Evolutionary conservation across 1,284 basidiomycete species (phyloP), one percentile per base, ranked within the genome.

Genomic region (Ustilago crameri): DNA sequence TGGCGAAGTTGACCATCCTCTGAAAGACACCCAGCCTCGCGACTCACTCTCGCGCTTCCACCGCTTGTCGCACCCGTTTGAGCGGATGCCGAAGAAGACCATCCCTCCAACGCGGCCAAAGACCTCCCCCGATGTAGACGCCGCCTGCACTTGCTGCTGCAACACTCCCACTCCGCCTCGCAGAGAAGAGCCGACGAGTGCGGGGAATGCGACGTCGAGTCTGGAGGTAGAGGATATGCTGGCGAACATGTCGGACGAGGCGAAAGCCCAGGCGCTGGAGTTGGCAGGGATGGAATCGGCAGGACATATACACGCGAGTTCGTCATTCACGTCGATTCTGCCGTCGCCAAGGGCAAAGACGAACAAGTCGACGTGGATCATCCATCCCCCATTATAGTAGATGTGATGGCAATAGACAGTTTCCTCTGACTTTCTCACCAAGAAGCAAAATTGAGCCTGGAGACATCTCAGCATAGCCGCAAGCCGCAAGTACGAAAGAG

Each of bases 191-290:
- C n/a, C 24, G 23, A 30, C 12, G 30, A 30, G 30, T 30, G 12
- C 12, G 30, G 30, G 30, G 30, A 30, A 30, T 5, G 30, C 30
- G 26, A 20, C 47, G 0, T 47, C 47, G 22, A 46, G 42, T 10
- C 5, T 58, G 3, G 59, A 68, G 37, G 51, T 58, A 2, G 65
- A 59, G 9, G 59, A 53, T 15, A 50, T 68, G 42, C 40, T 68
- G 1, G 59, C 59, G 5, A 68, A 55, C 48, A 69, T 69, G 66
- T 48, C 66, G 14, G 54, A 62, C 48, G 59, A 69, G 14, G 59
- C 44, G 8, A 69, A 69, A 27, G 41, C 51, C 0, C 24, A 27
- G 1, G 66, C 66, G 2, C 35, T 69, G 5, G 56, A 47, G 0
- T 34, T 69, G 12, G 66, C 66, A 5, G 66, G 66, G 0, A 69